Evolutionary conservation across 2,329 filamentous ascomycete genomes (phyloP), one percentile per base, ranked within the genome.

Genomic region (Rutstroemia sp.): DNA sequence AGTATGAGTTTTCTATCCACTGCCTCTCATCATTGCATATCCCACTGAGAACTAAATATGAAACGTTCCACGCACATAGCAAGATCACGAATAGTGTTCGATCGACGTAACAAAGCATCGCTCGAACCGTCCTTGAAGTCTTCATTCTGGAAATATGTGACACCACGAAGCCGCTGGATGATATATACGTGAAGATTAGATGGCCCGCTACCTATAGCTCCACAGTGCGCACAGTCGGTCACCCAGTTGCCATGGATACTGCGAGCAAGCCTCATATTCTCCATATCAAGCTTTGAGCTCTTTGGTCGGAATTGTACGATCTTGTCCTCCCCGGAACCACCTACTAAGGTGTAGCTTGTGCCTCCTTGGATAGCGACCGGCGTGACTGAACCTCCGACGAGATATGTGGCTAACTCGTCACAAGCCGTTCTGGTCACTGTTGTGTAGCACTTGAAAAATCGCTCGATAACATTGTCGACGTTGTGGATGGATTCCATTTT

Each of bases 351-450:
- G 14, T 54, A 53, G 49, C 23, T 42, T 23, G 19, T 14, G 51
- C 36, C 38, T 34, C 51, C 51, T 53, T 53, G 51, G 16, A 53
- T 53, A 47, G 51, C 27, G 5, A 38, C 16, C 17, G 42, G 42
- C 19, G 44, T 42, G 30, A 40, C 44, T 44, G 42, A 21, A 38
- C 19, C n/a, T 46, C 17, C 9, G 17, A 12, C 3, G 6, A 42
- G 9, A 34, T 12, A 19, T 23, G 25, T n/a, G 3, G 17, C 27
- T 6, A 38, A 17, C n/a, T 44, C 23, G 21, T 55, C 9, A 21
- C 17, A 25, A 9, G 36, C 14, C 19, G 6, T 17, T 50, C 12
- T 14, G 9, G 36, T 44, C 21, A 21, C 10, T 12, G 30, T 21
- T 39, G 1, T 4, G 16, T 21, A 36, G 0, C 2, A 40, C 8